These are phyloP conservation scores for Acanthamoeba sp. DNA, from an alignment of 208 protist genomes.

Conservation along the genomic window DNA sequence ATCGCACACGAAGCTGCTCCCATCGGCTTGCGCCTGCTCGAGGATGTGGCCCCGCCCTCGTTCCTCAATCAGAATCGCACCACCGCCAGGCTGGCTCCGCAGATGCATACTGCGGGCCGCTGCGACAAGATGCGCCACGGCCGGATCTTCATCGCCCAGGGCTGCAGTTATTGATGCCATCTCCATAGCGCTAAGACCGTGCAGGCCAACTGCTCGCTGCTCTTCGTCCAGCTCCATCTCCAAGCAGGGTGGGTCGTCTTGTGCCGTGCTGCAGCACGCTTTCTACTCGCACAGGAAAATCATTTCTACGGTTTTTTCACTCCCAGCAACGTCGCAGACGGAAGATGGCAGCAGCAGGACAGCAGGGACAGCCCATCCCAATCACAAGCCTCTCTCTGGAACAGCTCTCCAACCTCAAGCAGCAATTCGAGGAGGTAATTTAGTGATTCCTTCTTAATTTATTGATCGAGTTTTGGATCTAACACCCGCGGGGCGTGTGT, in stretches of 20 bases:
- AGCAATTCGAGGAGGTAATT: constrained; percentile 57
- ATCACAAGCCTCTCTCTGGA: constrained; percentile 69
- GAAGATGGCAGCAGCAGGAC: not conserved
- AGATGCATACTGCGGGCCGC: not conserved
- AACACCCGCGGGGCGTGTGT: too few species aligned
- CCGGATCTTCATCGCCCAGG: not conserved
- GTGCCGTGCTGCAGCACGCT: too few species aligned
- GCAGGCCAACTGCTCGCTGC: not conserved
- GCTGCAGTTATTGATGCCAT: not conserved
- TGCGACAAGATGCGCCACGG: not conserved
- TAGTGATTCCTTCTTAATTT: not conserved
- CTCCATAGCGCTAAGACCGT: not conserved
- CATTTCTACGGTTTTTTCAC: too few species aligned
- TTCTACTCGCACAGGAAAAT: too few species aligned
- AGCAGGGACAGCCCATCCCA: constrained; percentile 37
- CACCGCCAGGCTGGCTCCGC: not conserved
- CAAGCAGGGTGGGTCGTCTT: too few species aligned
- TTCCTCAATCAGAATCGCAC: not conserved
- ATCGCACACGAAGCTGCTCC: not conserved
- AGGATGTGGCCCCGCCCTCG: not conserved
- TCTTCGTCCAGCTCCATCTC: not conserved
- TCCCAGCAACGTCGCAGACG: too few species aligned
- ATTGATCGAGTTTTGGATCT: not conserved
- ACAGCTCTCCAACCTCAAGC: constrained; percentile 62
- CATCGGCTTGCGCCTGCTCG: constrained; percentile 6